A percentile compares a stretch with the other conserved stretches of the same genome.
Conservation (phyloP, 2,329 filamentous ascomycete species). For the Trichophaea hybrida region DNA sequence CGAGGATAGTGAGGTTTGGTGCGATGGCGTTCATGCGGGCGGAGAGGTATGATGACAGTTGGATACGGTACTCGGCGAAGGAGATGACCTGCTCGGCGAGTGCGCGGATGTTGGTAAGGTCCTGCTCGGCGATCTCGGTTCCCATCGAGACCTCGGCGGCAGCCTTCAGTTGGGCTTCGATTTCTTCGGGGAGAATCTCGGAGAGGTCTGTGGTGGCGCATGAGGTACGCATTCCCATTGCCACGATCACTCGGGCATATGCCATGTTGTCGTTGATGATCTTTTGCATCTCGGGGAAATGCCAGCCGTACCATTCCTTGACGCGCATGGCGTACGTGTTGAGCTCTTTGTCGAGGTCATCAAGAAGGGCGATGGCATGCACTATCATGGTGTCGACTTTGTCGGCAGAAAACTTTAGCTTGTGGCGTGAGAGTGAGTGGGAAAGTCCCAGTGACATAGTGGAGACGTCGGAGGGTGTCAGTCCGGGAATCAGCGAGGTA, state of each 20-base stretch:
- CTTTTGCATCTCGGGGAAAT: constrained; percentile 95
- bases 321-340: constrained; percentile 98
- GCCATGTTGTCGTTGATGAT: constrained; percentile 95
- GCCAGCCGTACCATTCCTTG: constrained; percentile 99
- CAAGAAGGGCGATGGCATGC: constrained; percentile 82
- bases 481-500: constrained; percentile 75
- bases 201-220: constrained; percentile 63
- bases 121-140: constrained; percentile 85
- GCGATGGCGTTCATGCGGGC: constrained; percentile 94
- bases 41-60: constrained; percentile 77
- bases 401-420: constrained; percentile 95
- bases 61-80: constrained; percentile 78
- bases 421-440: constrained; percentile 91
- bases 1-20: constrained; percentile 82
- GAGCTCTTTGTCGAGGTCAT: constrained; percentile 95
- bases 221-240: constrained; percentile 78
- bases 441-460: constrained; percentile 94
- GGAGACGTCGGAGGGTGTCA: constrained; percentile 70
- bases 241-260: constrained; percentile 75
- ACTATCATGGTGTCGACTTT: constrained; percentile 99
- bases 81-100: constrained; percentile 86
- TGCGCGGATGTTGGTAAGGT: constrained; percentile 81
- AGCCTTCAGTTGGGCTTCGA: constrained; percentile 79
- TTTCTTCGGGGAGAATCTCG: constrained; percentile 87
- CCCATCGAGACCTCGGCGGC: constrained; percentile 97